These are phyloP conservation scores for Talaromyces sp. DNA, from an alignment of 2,329 filamentous ascomycete genomes.

Conservation along the genomic window DNA sequence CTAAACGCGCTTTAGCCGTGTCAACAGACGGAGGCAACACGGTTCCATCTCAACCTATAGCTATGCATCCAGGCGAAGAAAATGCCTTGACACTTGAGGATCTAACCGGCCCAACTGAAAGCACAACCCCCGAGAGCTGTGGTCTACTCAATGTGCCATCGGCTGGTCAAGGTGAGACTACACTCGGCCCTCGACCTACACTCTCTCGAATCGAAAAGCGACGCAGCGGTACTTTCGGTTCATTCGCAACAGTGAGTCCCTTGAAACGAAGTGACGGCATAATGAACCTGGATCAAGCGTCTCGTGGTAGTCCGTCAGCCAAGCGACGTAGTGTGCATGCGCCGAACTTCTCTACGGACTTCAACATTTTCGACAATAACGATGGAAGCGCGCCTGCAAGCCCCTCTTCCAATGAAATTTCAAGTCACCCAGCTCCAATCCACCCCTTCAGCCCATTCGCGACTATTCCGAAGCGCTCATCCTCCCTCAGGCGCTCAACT, in stretches of 20 bases:
- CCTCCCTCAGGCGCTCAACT: slow-evolving; percentile 82
- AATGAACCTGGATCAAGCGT: slow-evolving; percentile 81
- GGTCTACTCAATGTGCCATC: slow-evolving; percentile 45
- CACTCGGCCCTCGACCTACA: slow-evolving; percentile 39
- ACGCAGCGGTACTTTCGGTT: slow-evolving; percentile 50
- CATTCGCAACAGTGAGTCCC: slow-evolving; percentile 69
- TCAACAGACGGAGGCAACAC: slow-evolving; percentile 73
- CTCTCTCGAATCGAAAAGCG: slow-evolving; percentile 54
- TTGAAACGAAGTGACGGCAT: slow-evolving; percentile 89
- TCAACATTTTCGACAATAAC: slow-evolving; percentile 73
- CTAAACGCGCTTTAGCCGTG: slow-evolving; percentile 74
- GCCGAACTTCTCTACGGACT: slow-evolving; percentile 63
- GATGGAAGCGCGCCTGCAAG: slow-evolving; percentile 29
- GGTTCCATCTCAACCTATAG: slow-evolving; percentile 52
- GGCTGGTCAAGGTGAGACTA: slow-evolving; percentile 23
- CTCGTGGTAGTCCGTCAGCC: slow-evolving; percentile 80
- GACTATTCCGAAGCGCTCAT: slow-evolving; percentile 68
- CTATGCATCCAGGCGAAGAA: slow-evolving; percentile 52
- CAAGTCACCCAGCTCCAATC: slow-evolving; percentile 36
- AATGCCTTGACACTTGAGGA: slow-evolving; percentile 42
- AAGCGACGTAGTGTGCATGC: slow-evolving; percentile 89
- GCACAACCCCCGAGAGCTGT: slow-evolving; percentile 21
- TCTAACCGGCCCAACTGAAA: slow-evolving; percentile 27
- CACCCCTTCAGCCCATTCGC: slow-evolving; percentile 51
- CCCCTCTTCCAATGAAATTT: slow-evolving; percentile 31